phyloP scores from a whole-genome alignment of 208 protist genomes.

The Phytomonas sp. region DNA sequence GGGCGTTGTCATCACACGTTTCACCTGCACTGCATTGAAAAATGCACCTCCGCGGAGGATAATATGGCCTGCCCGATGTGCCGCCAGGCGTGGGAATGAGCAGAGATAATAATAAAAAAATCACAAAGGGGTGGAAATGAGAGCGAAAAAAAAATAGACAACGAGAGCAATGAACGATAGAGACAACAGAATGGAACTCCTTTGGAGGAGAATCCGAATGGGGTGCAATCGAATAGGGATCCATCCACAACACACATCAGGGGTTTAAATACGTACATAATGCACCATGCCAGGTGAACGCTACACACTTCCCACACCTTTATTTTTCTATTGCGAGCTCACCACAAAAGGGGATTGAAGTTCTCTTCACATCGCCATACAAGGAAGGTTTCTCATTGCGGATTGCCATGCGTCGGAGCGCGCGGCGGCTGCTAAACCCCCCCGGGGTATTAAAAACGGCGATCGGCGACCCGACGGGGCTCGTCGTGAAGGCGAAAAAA shows the following conservation, averaged over 20 bases:
- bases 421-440: not conserved
- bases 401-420: not conserved
- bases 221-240: too few relatives aligned
- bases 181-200: not conserved
- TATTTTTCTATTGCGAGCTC: not conserved
- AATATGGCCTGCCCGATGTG: constrained; percentile 74
- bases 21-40: constrained; percentile 98
- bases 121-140: not conserved
- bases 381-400: not conserved
- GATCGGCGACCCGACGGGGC: not conserved
- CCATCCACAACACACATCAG: too few relatives aligned
- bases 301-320: not conserved
- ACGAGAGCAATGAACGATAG: not conserved
- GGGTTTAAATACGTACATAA: too few relatives aligned
- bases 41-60: constrained; percentile 42
- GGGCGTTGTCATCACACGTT: constrained; percentile 97
- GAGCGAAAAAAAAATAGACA: not conserved
- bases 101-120: not conserved
- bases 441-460: not conserved
- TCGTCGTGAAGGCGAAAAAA: not conserved
- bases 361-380: not conserved
- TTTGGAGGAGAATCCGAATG: too few relatives aligned
- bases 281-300: not conserved
- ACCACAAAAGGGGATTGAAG: not conserved
- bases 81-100: constrained; percentile 57